phyloP scores from a whole-genome alignment of 441 rosid genomes.

The Jatropha podagrica region DNA sequence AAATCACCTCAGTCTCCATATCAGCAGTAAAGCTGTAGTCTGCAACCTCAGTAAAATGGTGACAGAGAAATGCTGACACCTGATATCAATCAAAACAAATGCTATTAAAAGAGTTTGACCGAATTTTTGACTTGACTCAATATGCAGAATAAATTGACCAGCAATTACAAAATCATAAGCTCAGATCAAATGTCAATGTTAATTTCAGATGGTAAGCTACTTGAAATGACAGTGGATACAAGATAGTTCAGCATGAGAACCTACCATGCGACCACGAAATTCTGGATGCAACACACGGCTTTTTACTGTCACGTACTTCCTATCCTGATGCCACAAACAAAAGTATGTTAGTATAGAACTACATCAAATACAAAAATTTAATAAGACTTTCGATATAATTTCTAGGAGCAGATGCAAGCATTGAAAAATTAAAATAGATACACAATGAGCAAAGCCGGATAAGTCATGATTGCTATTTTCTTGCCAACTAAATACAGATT shows the following conservation, averaged over 20 bases:
- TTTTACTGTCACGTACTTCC: conserved; percentile 80
- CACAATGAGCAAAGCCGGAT: conserved; percentile 5
- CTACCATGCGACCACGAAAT: conserved; percentile 99
- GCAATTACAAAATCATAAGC: not conserved
- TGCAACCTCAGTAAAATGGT: conserved; percentile 90
- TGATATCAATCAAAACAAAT: conserved; percentile 29
- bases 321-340: conserved; percentile 56
- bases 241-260: conserved; percentile 9
- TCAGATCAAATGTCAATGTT: not conserved
- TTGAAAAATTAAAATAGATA: conserved; percentile 3
- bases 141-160: conserved; percentile 1
- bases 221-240: not conserved
- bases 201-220: not conserved
- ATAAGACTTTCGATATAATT: conserved; percentile 9
- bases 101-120: conserved; percentile 11
- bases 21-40: conserved; percentile 98
- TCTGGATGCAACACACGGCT: conserved; percentile 77
- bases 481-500: not conserved
- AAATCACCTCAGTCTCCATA: conserved; percentile 93
- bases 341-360: conserved; percentile 24
- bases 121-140: not conserved
- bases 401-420: conserved; percentile 3
- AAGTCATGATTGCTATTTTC: conserved; percentile 1
- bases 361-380: conserved; percentile 20
- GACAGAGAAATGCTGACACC: conserved; percentile 96